A percentile compares a stretch with the other conserved stretches of the same genome.
phyloP scores from a whole-genome alignment of 1,284 basidiomycete species.

The Melanopsichium pennsylvanicum region DNA sequence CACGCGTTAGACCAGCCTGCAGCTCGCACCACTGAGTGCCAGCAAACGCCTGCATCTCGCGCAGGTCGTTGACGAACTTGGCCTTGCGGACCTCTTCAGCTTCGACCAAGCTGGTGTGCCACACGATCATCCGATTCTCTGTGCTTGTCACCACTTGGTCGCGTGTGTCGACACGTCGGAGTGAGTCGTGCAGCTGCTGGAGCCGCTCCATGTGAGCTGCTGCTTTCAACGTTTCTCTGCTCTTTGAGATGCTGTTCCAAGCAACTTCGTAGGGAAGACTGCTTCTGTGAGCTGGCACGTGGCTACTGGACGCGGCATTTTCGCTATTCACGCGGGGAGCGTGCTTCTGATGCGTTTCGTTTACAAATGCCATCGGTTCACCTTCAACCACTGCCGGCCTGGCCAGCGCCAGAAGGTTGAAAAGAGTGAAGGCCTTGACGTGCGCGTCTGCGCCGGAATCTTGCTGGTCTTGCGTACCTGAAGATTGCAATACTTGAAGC shows the following conservation, averaged over 20 bases:
- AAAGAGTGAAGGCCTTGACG: slow-evolving; percentile 31
- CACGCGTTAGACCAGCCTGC: slow-evolving; percentile 31
- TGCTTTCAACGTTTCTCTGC: slow-evolving; percentile 41
- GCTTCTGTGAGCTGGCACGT: too few relatives aligned
- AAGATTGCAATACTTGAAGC: slow-evolving; percentile 6
- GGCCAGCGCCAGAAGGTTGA: slow-evolving; percentile 42
- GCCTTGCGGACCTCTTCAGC: slow-evolving; percentile 34
- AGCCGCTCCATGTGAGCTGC: slow-evolving; percentile 54
- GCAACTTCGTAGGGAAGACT: slow-evolving; percentile 35
- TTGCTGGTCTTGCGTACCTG: neutral
- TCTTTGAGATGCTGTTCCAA: slow-evolving; percentile 45
- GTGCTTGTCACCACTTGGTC: slow-evolving; percentile 37
- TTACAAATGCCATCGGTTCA: slow-evolving; percentile 19
- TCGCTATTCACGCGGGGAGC: too few relatives aligned
- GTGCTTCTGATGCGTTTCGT: slow-evolving; percentile 16
- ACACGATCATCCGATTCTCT: slow-evolving; percentile 49
- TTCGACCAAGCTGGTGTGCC: slow-evolving; percentile 49
- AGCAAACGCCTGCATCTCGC: slow-evolving; percentile 48
- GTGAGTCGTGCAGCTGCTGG: slow-evolving; percentile 38
- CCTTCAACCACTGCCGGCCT: slow-evolving; percentile 36
- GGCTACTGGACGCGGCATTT: too few relatives aligned
- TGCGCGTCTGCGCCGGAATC: neutral
- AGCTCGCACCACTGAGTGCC: slow-evolving; percentile 45
- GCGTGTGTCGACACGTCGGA: slow-evolving; percentile 36
- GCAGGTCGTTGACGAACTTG: slow-evolving; percentile 53